Evolutionary conservation across 176 grass and related monocot genomes (phyloP).

Genomic region (Eleusine indica): DNA sequence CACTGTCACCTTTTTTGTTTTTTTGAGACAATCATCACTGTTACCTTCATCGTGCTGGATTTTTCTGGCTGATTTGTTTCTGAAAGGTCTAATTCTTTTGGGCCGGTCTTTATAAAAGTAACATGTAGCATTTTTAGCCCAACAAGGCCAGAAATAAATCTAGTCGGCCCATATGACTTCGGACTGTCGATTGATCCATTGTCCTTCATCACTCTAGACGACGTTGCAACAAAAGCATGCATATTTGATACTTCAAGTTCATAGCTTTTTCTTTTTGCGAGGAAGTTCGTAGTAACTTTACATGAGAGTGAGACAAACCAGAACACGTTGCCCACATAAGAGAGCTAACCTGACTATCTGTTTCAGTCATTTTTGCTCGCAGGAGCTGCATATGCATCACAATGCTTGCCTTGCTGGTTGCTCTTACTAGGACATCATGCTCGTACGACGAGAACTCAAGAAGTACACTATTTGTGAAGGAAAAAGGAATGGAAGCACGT

Average conservation of each 20-base stretch:
- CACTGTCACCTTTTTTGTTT: too few relatives aligned
- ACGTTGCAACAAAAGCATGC: background rate
- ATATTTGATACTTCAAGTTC: background rate
- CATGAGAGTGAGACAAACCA: background rate
- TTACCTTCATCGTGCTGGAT: too few relatives aligned
- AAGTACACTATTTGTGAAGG: background rate
- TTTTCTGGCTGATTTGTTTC: too few relatives aligned
- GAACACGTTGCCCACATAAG: background rate
- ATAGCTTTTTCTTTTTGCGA: too few relatives aligned
- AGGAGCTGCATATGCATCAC: background rate
- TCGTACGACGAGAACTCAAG: background rate
- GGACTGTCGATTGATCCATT: background rate
- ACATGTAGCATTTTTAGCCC: background rate
- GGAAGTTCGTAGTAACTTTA: background rate
- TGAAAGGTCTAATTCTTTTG: background rate
- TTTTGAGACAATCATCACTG: too few relatives aligned
- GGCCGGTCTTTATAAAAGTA: background rate
- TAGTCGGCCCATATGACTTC: background rate
- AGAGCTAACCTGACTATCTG: background rate
- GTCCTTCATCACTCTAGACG: background rate
- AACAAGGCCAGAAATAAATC: too few relatives aligned
- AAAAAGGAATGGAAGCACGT: slow-evolving; percentile 6
- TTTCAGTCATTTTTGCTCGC: background rate
- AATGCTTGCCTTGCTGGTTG: background rate
- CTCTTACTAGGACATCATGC: background rate